Base-by-base conservation (phyloP, 306 rosid genomes). In the Rosa rugosa region DNA sequence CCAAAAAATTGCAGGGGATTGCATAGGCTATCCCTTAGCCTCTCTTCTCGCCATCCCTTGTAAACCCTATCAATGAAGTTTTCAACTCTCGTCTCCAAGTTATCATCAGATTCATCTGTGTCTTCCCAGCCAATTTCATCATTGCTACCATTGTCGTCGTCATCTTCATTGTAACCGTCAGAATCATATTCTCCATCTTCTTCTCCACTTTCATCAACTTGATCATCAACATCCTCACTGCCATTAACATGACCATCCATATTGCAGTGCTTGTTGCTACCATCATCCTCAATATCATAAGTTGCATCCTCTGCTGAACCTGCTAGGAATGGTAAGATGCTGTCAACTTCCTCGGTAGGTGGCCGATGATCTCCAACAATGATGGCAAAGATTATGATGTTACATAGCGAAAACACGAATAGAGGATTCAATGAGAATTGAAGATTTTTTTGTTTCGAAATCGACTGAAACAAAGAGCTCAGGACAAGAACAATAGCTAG, bases 1-100 rank as follows among this genome's bases (percentile, higher is more conserved):
- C 64, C 42, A 6, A 77, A 44, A 22, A 34, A 25, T 10, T 68
- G 64, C 25, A 50, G 40, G 8, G 60, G 60, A 11, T 20, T 49
- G 73, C 25, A 47, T n/a, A 14, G 22, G 12, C 2, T 18, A 59
- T 77, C 90, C 59, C 72, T 31, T 16, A 47, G 8, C 25, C 81
- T 84, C 83, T 87, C 84, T 59, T 84, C 87, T 81, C 11, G 67
- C 85, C 84, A 82, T 45, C 77, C 80, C 42, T 64, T 56, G 74
- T 87, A 71, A 7, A 84, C 88, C 74, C 69, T 77, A 27, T 75
- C 76, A 31, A 87, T 87, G 84, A 84, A 87, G 81, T 47, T 75
- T 77, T 87, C 83, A 7, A 79, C 71, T 79, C 72, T 80, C 59
- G 20, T 64, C 54, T 79, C 80, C 81, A 87, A 68, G 59, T 71